phyloP scores from a whole-genome alignment of 1,284 basidiomycete genomes.

The Lignosus rhinocerotis region DNA sequence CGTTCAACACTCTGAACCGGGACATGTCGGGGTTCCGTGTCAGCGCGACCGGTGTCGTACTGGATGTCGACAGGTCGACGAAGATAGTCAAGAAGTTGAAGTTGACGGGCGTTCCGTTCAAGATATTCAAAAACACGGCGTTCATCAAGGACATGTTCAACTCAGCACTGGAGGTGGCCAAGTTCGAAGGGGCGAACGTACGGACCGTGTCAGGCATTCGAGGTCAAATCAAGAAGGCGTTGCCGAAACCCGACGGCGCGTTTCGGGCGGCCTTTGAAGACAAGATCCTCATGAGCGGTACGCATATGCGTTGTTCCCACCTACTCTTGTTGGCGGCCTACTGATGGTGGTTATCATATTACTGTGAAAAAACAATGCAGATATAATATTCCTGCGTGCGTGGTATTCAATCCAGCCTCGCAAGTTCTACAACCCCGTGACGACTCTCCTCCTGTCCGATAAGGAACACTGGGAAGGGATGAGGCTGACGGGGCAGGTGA shows the following conservation, averaged over 20 bases:
- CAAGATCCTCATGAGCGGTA: slow-evolving; percentile 94
- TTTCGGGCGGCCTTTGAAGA: slow-evolving; percentile 98
- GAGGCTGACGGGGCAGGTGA: slow-evolving; percentile 93
- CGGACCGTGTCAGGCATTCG: slow-evolving; percentile 95
- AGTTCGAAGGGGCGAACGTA: slow-evolving; percentile 97
- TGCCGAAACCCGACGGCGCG: slow-evolving; percentile 91
- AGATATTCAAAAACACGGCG: slow-evolving; percentile 99
- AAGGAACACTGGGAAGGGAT: slow-evolving; percentile 87
- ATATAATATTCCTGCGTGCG: slow-evolving; percentile 93
- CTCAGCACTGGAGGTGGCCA: slow-evolving; percentile 91
- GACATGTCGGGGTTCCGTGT: slow-evolving; percentile 82
- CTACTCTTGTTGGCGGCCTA: neutral
- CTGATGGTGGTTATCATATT: neutral
- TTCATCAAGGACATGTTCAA: slow-evolving; percentile 99
- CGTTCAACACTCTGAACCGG: slow-evolving; percentile 85
- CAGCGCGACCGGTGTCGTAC: slow-evolving; percentile 91
- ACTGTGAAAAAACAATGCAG: slow-evolving; percentile 40
- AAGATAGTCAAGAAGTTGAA: slow-evolving; percentile 99
- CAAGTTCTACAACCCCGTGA: slow-evolving; percentile 97
- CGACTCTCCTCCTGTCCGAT: slow-evolving; percentile 82
- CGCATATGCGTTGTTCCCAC: slow-evolving; percentile 33
- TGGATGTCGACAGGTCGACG: slow-evolving; percentile 89
- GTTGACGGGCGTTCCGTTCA: slow-evolving; percentile 91
- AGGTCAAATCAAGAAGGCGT: slow-evolving; percentile 95
- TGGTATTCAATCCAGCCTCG: slow-evolving; percentile 97